phyloP scores from a whole-genome alignment of 148 eudicot genomes.

The Linanthus parryae region DNA sequence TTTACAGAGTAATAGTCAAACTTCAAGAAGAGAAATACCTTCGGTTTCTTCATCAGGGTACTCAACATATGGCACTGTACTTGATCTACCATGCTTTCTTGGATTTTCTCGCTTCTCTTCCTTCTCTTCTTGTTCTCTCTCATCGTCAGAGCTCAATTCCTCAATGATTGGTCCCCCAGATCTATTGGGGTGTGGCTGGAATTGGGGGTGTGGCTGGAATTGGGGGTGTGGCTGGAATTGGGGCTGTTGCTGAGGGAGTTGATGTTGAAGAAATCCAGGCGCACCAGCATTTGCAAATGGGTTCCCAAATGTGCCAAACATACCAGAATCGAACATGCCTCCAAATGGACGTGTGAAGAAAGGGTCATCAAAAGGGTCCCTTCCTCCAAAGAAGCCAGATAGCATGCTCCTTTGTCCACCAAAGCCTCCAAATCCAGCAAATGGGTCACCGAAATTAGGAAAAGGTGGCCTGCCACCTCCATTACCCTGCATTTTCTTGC shows the following conservation, averaged over 20 bases:
- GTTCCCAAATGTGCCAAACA: constrained; percentile 36
- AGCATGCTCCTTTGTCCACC: constrained; percentile 46
- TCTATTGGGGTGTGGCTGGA: constrained; percentile 33
- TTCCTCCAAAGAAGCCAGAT: constrained; percentile 72
- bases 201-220: constrained; percentile 45
- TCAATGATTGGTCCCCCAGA: constrained; percentile 84
- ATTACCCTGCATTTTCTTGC: constrained; percentile 55
- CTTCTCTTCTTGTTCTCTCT: constrained; percentile 33
- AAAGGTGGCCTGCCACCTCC: constrained; percentile 46
- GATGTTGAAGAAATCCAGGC: constrained; percentile 24
- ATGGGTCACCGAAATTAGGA: constrained; percentile 51
- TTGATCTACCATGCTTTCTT: constrained; percentile 60
- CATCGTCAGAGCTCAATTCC: constrained; percentile 84
- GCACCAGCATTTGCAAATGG: constrained; percentile 6
- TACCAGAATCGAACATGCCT: constrained; percentile 44
- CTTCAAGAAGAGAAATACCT: constrained; percentile 28
- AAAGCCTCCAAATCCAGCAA: constrained; percentile 51
- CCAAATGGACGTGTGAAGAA: constrained; percentile 68
- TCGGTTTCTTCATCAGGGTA: constrained; percentile 68
- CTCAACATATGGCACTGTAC: constrained; percentile 50
- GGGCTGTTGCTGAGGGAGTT: constrained; percentile 51
- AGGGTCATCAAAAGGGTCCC: constrained; percentile 91
- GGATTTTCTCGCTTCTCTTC: constrained; percentile 42
- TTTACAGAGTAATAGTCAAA: neutral
- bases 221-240: constrained; percentile 40